These are phyloP conservation scores for Hypomontagnella monticulosa DNA, from an alignment of 495 filamentous ascomycete species.

Conservation along the genomic window DNA sequence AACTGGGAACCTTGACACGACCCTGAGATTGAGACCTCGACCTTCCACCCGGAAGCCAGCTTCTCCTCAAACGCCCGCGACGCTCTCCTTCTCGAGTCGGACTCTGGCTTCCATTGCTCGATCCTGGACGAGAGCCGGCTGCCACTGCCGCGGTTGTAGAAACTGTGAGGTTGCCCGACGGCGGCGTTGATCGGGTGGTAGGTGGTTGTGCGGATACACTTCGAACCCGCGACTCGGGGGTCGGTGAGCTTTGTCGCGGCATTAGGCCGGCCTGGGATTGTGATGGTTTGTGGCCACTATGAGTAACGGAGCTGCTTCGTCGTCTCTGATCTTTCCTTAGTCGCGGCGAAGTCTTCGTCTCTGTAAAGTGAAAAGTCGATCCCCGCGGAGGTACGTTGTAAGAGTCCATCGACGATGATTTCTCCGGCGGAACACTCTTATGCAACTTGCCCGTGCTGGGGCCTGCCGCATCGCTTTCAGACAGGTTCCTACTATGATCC, in stretches of 20 bases:
- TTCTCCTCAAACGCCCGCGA: constrained; percentile 49
- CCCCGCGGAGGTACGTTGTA: constrained; percentile 26
- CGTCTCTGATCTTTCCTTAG: constrained; percentile 42
- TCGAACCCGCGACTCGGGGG: constrained; percentile 43
- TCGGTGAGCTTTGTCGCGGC: constrained; percentile 40
- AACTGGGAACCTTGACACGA: constrained; percentile 29
- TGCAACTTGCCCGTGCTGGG: constrained; percentile 27
- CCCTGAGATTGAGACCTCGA: constrained; percentile 55
- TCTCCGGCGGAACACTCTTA: constrained; percentile 32
- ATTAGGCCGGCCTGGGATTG: constrained; percentile 24
- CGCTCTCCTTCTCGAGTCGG: constrained; percentile 43
- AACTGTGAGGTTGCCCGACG: constrained; percentile 41
- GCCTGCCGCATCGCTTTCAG: constrained; percentile 17
- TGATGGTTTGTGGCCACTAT: constrained; percentile 23
- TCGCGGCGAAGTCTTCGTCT: constrained; percentile 39
- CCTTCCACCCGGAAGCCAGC: constrained; percentile 56
- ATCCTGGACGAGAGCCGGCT: constrained; percentile 37
- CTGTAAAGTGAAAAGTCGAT: constrained; percentile 38
- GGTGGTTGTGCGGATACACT: constrained; percentile 55
- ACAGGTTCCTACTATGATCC: constrained; percentile 18
- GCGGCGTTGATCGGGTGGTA: constrained; percentile 18
- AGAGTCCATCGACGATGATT: constrained; percentile 14
- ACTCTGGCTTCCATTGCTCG: constrained; percentile 49
- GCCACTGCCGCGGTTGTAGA: constrained; percentile 28
- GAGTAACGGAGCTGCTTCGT: constrained; percentile 43